These are phyloP conservation scores for Physaria fendleri DNA, from an alignment of 345 rosid genomes.

Conservation along the genomic window DNA sequence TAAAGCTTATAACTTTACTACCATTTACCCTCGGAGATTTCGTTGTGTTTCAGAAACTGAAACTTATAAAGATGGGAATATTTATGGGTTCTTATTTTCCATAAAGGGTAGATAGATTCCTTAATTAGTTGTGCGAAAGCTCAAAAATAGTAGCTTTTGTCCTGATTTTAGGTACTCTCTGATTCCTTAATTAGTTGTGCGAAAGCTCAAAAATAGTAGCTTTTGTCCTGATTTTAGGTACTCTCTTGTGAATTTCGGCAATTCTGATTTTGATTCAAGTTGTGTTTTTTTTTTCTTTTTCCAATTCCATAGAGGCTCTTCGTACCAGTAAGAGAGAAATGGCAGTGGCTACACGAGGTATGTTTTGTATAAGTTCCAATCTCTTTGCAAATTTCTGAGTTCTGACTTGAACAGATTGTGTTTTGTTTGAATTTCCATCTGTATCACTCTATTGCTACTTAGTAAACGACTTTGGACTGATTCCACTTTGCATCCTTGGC, in stretches of 20 bases:
- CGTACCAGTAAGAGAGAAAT: conserved; percentile 86
- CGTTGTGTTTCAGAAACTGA: too few relatives aligned
- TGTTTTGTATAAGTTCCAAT: background rate
- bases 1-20: too few relatives aligned
- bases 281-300: background rate
- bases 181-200: background rate
- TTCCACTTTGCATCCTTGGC: background rate
- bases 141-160: background rate
- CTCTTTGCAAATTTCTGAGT: background rate
- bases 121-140: background rate
- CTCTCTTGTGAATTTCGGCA: background rate
- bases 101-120: background rate
- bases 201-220: background rate
- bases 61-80: background rate
- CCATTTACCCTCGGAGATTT: too few relatives aligned
- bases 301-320: conserved; percentile 54
- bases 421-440: background rate
- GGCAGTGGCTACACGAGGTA: conserved; percentile 92
- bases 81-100: background rate
- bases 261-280: background rate
- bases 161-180: background rate
- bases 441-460: background rate
- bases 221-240: background rate
- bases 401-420: background rate
- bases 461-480: background rate